Base-by-base conservation (phyloP, 108 stramenopile genomes). In the Cyclotella baltica region DNA sequence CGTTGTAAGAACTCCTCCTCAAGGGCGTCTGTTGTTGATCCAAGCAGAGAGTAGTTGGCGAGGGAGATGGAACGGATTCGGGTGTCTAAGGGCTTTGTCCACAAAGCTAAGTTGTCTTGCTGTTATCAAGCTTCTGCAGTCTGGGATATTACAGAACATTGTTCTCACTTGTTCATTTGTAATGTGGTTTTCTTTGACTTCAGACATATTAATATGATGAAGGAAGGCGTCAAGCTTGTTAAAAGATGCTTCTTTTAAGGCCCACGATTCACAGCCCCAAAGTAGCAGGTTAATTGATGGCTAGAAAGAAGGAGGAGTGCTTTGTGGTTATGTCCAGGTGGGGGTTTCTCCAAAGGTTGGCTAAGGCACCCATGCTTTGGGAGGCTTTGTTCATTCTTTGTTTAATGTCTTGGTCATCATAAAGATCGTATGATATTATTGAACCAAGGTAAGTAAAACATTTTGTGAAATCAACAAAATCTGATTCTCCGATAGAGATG, bases 281-380 rank as follows among this genome's bases (percentile, higher is more conserved):
- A 34, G 28, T 6, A 34, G 29, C 4, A 59, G 58, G 28, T 59
- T 59, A 3, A 52, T 20, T 52, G 51, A 52, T 52, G 11, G 51
- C 51, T 20, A 52, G 11, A 20, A 52, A 52, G 51, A 52, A 52
- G 51, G n/a, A n/a, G n/a, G 51, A 13, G n/a, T 52, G n/a, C n/a
- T 52, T 52, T 4, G 51, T 52, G 4, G 11, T 52, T n/a, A 52
- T 19, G 18, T 52, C 51, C 18, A 52, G 11, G n/a, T n/a, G n/a
- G 11, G 11, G 19, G 19, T 52, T 52, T 4, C n/a, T n/a, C 51
- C 51, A 52, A 4, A 52, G 4, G n/a, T 52, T 52, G 4, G 11
- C 4, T 19, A 52, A n/a, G 11, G 19, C 18, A 4, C 51, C 51
- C 51, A 52, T 52, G n/a, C 18, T n/a, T 52, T 52, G 51, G 51